Evolutionary conservation across 495 filamentous ascomycete species (phyloP).

Genomic region (Achaetomiella virescens): DNA sequence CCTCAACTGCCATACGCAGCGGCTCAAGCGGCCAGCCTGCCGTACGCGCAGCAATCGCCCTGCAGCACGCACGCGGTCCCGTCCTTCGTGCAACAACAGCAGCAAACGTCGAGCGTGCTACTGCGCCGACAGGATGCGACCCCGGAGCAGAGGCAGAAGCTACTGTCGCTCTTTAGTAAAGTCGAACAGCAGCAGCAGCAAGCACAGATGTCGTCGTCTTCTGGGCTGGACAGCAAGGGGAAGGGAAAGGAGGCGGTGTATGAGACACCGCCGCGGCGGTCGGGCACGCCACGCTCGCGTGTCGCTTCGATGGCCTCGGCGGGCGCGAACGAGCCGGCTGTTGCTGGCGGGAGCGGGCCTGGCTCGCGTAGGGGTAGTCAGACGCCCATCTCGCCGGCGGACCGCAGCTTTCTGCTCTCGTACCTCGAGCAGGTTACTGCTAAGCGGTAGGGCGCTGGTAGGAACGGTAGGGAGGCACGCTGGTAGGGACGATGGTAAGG

Average conservation of each 20-base stretch:
- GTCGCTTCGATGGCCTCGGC: constrained; percentile 35
- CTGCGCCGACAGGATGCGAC: constrained; percentile 32
- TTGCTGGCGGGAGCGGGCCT: constrained; percentile 20
- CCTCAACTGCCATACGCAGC: constrained; percentile 13
- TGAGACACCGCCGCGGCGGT: constrained; percentile 27
- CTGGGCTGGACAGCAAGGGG: constrained; percentile 43
- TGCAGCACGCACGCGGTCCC: constrained; percentile 4
- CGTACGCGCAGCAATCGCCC: constrained; percentile 16
- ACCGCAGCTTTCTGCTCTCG: constrained; percentile 72
- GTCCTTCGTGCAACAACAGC: constrained; percentile 15
- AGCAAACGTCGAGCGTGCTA: not conserved
- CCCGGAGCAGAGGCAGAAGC: constrained; percentile 56
- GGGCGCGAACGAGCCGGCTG: not conserved
- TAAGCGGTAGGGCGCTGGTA: constrained; percentile 9
- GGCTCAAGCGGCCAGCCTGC: constrained; percentile 18
- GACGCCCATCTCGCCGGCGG: constrained; percentile 56
- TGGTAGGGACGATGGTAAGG: not conserved
- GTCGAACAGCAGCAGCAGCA: not conserved
- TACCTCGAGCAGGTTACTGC: constrained; percentile 52
- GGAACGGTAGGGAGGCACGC: not conserved
- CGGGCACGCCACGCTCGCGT: constrained; percentile 34
- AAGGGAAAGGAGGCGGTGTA: constrained; percentile 33
- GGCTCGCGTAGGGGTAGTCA: constrained; percentile 41
- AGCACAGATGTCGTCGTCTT: constrained; percentile 30
- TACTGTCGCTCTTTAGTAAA: constrained; percentile 71